Percentiles rank a stretch among this genome's conserved stretches.
phyloP scores from a whole-genome alignment of 1,284 basidiomycete species.

The Phellopilus nigrolimitatus region DNA sequence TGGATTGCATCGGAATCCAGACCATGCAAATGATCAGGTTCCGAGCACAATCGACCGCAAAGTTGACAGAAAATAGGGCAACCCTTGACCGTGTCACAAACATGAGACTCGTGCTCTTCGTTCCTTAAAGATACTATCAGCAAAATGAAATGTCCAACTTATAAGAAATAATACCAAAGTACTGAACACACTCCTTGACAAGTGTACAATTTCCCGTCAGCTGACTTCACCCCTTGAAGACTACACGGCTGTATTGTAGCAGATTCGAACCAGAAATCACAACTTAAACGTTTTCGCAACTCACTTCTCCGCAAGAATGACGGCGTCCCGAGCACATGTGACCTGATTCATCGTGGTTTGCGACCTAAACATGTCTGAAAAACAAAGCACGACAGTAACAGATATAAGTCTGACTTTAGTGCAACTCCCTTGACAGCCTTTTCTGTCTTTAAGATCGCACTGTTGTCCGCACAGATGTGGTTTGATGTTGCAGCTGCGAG shows the following conservation, averaged over 20 bases:
- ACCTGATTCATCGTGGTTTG: slow-evolving; percentile 39
- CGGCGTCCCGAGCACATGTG: slow-evolving; percentile 49
- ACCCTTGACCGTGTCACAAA: slow-evolving; percentile 40
- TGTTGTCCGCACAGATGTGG: slow-evolving; percentile 49
- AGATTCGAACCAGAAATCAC: no score
- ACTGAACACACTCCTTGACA: no score
- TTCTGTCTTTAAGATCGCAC: no score
- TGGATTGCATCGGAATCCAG: no score
- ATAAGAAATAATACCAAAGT: slow-evolving; percentile 48
- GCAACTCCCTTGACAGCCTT: no score
- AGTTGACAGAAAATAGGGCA: slow-evolving; percentile 51
- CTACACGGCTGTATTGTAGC: no score
- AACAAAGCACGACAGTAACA: neutral
- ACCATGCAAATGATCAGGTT: slow-evolving; percentile 49
- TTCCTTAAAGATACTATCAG: slow-evolving; percentile 33
- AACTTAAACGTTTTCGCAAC: no score
- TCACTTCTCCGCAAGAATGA: no score
- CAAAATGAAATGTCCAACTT: slow-evolving; percentile 16
- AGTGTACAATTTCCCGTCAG: no score
- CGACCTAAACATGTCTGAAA: slow-evolving; percentile 30
- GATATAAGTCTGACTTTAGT: slow-evolving; percentile 37
- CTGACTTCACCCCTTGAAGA: no score
- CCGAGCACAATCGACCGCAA: slow-evolving; percentile 48
- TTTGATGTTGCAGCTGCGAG: slow-evolving; percentile 42
- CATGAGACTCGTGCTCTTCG: slow-evolving; percentile 40